These are phyloP conservation scores for Neofusicoccum ribis DNA, from an alignment of 2,329 filamentous ascomycete genomes.

Conservation along the genomic window DNA sequence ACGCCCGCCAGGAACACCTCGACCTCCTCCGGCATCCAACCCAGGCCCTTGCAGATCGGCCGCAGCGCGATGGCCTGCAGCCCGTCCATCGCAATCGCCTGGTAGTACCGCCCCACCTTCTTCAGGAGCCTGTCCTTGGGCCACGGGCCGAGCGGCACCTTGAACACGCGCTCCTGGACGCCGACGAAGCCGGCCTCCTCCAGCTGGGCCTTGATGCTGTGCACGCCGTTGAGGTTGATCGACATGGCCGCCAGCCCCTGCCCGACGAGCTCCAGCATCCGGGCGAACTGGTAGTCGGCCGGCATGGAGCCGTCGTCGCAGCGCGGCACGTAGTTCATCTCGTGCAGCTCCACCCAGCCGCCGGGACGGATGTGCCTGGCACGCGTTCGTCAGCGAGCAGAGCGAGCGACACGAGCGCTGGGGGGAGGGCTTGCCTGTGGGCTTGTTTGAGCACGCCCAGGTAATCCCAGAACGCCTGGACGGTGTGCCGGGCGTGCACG, in stretches of 20 bases:
- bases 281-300: background rate
- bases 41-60: constrained; percentile 1
- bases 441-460: constrained; percentile 48
- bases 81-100: constrained; percentile 14
- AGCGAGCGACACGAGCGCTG: background rate
- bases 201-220: constrained; percentile 33
- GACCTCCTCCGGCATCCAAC: constrained; percentile 13
- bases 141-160: constrained; percentile 28
- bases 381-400: background rate
- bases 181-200: constrained; percentile 35
- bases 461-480: constrained; percentile 54
- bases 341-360: constrained; percentile 53
- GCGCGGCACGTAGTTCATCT: constrained; percentile 41
- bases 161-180: constrained; percentile 28
- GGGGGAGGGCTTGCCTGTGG: constrained; percentile 11
- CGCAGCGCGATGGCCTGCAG: constrained; percentile 16
- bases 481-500: constrained; percentile 53
- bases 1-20: constrained; percentile 10
- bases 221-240: constrained; percentile 25
- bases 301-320: constrained; percentile 46
- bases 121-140: constrained; percentile 22
- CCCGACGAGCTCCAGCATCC: background rate
- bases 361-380: constrained; percentile 41
- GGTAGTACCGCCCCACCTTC: constrained; percentile 4
- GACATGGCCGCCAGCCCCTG: constrained; percentile 12